Conservation (phyloP, 176 grass and related monocot species). For the Carex scoparia region DNA sequence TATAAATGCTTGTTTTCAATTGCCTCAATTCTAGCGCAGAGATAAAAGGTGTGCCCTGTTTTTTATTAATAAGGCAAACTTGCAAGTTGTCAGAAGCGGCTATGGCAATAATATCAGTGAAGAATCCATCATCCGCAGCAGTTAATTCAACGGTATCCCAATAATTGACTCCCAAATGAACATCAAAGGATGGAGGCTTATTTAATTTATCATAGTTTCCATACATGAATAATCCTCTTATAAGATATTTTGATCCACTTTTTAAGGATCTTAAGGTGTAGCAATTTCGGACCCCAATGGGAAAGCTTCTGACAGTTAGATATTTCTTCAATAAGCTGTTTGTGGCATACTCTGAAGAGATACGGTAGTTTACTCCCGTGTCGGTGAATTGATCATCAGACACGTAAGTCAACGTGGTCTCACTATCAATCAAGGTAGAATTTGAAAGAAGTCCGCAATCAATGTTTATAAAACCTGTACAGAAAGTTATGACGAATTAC, state of each 20-base stretch:
- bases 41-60: conserved; percentile 44
- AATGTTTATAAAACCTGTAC: conserved; percentile 63
- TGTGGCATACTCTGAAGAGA: conserved; percentile 25
- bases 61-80: conserved; percentile 41
- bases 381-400: conserved; percentile 45
- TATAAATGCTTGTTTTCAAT: conserved; percentile 26
- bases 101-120: conserved; percentile 29
- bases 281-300: conserved; percentile 35
- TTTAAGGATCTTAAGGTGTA: conserved; percentile 42
- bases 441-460: conserved; percentile 41
- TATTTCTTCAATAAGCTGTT: not conserved
- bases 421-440: conserved; percentile 13
- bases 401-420: conserved; percentile 32
- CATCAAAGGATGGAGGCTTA: conserved; percentile 39
- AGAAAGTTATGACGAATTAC: not conserved
- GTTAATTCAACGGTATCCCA: conserved; percentile 31
- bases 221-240: conserved; percentile 47
- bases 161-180: conserved; percentile 41
- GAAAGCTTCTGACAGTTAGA: conserved; percentile 31
- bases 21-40: conserved; percentile 44
- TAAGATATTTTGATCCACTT: conserved; percentile 42
- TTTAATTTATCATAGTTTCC: conserved; percentile 46
- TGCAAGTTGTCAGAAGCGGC: conserved; percentile 41
- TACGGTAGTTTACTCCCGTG: conserved; percentile 37
- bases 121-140: not conserved